Base-by-base conservation (phyloP, 106 monocot genomes). In the Apostasia ramifera region DNA sequence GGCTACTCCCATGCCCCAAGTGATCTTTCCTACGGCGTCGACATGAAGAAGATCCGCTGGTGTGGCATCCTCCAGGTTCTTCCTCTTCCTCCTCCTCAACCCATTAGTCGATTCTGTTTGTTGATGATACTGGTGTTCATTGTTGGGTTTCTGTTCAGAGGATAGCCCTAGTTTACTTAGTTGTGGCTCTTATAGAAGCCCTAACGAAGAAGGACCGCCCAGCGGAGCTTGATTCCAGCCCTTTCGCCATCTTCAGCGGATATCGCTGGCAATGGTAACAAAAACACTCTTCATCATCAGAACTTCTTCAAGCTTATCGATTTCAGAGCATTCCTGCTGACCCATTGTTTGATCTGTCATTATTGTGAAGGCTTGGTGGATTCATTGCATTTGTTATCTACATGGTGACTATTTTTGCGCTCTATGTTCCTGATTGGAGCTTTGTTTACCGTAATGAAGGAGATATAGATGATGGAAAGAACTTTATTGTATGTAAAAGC, bases 61-160 rank as follows among this genome's bases (percentile, higher is more conserved):
- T 79, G 75, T 57, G 83, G 83, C 13, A 83, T 83, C 52, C 79
- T 83, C 8, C 83, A 83, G 79, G 83, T 82, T 12, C 64, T 47
- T 70, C 4, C 56, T 66, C 13, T 13, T 52, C 15, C 2, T 6
- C 10, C 50, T 40, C 12, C 5, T 26, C 47, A 38, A 47, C 58
- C 2, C 26, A 49, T 40, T 42, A 46, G n/a, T 58, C 9, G 12
- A 5, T 64, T 63, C 40, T 57, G 12, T 39, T 48, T 1, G 11
- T 11, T 46, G n/a, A 2, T 6, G 8, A 5, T 41, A 8, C 7
- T 42, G 3, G 8, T 45, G 9, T 13, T 13, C n/a, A 13, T n/a
- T 71, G 13, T 45, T 71, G 1, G n/a, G 10, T 57, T 11, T 2
- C 4, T 53, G 4, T 5, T 1, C 43, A 76, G 75, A 76, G 75